phyloP scores from a whole-genome alignment of 768 basidiomycete species.

The Hygrophorus russula region DNA sequence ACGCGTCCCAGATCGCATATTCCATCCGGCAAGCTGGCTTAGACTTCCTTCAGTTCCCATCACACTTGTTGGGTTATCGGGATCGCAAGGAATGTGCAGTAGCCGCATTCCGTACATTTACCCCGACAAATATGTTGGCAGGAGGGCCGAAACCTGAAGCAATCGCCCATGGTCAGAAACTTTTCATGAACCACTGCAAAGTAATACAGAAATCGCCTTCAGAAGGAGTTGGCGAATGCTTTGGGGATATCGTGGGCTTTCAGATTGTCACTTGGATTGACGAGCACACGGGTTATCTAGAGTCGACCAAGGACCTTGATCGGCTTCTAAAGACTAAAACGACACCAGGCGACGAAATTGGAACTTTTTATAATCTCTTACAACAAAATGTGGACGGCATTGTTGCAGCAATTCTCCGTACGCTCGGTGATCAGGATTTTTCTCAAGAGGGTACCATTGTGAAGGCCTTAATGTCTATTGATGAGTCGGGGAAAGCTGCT shows the following conservation, averaged over 20 bases:
- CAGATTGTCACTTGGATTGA: conserved; percentile 41
- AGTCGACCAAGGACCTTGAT: conserved; percentile 20
- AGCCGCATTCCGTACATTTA: conserved; percentile 54
- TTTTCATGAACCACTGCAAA: conserved; percentile 55
- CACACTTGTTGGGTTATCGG: conserved; percentile 64
- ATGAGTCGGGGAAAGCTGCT: conserved; percentile 23
- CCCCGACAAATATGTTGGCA: conserved; percentile 52
- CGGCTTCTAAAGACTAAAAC: conserved; percentile 22
- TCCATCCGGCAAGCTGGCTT: conserved; percentile 42
- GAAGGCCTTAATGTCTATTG: conserved; percentile 27
- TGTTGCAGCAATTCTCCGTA: conserved; percentile 45
- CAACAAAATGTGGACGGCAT: conserved; percentile 43
- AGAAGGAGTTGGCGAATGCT: conserved; percentile 50
- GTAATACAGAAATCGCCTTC: conserved; percentile 34
- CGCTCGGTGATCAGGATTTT: conserved; percentile 59
- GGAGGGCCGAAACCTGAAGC: conserved; percentile 18
- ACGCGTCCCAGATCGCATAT: conserved; percentile 65
- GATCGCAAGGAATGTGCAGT: conserved; percentile 57
- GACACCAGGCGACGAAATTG: conserved; percentile 17
- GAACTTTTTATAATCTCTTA: conserved; percentile 25
- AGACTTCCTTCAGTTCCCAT: conserved; percentile 56
- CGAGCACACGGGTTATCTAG: conserved; percentile 11
- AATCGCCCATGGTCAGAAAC: conserved; percentile 24
- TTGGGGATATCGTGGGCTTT: conserved; percentile 60
- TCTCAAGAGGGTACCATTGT: conserved; percentile 38